Percentiles rank a stretch among this genome's conserved stretches.
phyloP scores from a whole-genome alignment of 225 moss, liverwort and hornwort species.

The Bryoerythrophyllum caledonicum region DNA sequence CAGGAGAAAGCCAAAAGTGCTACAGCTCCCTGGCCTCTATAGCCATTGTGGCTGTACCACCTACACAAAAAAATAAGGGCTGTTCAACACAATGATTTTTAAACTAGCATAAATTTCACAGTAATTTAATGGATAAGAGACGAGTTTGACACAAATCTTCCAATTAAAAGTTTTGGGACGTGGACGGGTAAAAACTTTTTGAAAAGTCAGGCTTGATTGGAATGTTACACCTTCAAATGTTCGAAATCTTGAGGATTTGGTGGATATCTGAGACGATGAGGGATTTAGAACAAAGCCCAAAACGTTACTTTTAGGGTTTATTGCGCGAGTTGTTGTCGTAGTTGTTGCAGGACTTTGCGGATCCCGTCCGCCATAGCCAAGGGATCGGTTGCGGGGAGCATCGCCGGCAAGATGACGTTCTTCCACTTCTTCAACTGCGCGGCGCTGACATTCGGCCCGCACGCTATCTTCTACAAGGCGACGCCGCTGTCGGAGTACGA shows the following conservation, averaged over 20 bases:
- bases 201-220: too few species aligned
- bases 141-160: too few species aligned
- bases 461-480: constrained; percentile 74
- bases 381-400: background rate
- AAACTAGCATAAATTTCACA: too few species aligned
- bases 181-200: too few species aligned
- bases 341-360: background rate
- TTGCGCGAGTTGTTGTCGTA: background rate
- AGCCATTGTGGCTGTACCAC: too few species aligned
- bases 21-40: too few species aligned
- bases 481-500: constrained; percentile 88
- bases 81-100: too few species aligned
- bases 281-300: background rate
- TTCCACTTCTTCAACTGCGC: constrained; percentile 80
- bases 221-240: too few species aligned
- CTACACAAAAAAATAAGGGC: too few species aligned
- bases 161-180: too few species aligned
- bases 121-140: too few species aligned
- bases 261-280: background rate
- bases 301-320: background rate
- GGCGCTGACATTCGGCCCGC: constrained; percentile 71
- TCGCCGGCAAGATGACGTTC: constrained; percentile 21
- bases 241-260: background rate
- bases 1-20: too few species aligned
- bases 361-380: constrained; percentile 10